Conservation (phyloP, 192 early-diverging fungal species). For the Phlyctochytrium planicorne region DNA sequence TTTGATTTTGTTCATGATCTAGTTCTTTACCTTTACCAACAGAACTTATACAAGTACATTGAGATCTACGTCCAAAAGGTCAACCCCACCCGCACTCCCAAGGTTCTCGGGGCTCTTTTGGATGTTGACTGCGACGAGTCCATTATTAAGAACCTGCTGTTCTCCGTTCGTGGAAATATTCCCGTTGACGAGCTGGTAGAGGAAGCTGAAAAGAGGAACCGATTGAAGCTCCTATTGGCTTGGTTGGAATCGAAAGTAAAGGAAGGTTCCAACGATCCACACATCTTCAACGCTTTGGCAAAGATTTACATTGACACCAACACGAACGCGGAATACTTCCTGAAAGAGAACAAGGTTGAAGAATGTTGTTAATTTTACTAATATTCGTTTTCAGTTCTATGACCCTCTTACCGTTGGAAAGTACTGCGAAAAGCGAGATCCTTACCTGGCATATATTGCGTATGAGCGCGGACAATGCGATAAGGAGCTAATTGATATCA, state of each 20-base stretch:
- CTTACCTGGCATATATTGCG: slow-evolving; percentile 90
- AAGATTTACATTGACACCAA: slow-evolving; percentile 99
- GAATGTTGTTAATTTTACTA: background rate
- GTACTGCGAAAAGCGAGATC: slow-evolving; percentile 99
- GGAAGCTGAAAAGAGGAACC: slow-evolving; percentile 94
- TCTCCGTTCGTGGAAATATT: slow-evolving; percentile 78
- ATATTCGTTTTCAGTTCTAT: slow-evolving; percentile 60
- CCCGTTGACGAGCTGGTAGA: slow-evolving; percentile 84
- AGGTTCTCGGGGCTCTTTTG: slow-evolving; percentile 93
- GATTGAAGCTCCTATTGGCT: slow-evolving; percentile 91
- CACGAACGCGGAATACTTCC: slow-evolving; percentile 95
- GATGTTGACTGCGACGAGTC: slow-evolving; percentile 98
- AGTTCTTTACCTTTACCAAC: slow-evolving; percentile 93
- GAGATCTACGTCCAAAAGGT: slow-evolving; percentile 99
- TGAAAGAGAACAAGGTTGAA: slow-evolving; percentile 74
- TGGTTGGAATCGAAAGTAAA: slow-evolving; percentile 90
- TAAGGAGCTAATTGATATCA: slow-evolving; percentile 89
- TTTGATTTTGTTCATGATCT: slow-evolving; percentile 97
- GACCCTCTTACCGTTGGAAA: slow-evolving; percentile 91
- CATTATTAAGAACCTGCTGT: slow-evolving; percentile 86
- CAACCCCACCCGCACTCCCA: slow-evolving; percentile 89
- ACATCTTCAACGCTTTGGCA: slow-evolving; percentile 95
- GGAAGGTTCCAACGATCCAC: slow-evolving; percentile 84
- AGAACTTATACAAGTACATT: slow-evolving; percentile 91
- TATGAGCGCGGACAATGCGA: slow-evolving; percentile 96